Evolutionary conservation across 176 grass and related monocot genomes (phyloP).

Genomic region (Elaeis guineensis): DNA sequence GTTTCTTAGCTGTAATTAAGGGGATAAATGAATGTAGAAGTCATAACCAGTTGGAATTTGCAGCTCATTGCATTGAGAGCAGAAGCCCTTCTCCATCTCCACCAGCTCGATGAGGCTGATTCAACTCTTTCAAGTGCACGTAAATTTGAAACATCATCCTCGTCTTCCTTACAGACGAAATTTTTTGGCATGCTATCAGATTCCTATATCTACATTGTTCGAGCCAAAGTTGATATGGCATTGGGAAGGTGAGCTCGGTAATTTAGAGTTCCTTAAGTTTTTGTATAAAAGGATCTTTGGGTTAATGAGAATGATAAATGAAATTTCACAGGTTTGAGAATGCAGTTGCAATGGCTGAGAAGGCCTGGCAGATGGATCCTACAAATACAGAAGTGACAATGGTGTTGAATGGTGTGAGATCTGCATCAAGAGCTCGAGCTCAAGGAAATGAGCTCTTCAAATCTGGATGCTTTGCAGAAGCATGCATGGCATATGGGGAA

Average conservation of each 20-base stretch:
- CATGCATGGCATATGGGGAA: slow-evolving; percentile 81
- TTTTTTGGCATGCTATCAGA: slow-evolving; percentile 57
- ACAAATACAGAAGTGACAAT: slow-evolving; percentile 46
- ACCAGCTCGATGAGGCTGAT: slow-evolving; percentile 75
- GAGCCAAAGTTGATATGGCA: slow-evolving; percentile 83
- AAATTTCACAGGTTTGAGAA: slow-evolving; percentile 67
- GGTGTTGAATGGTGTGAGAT: slow-evolving; percentile 62
- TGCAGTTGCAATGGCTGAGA: slow-evolving; percentile 66
- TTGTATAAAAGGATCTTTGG: not conserved
- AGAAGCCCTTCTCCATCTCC: slow-evolving; percentile 75
- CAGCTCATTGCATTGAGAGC: slow-evolving; percentile 80
- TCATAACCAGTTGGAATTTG: not conserved
- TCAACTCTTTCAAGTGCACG: slow-evolving; percentile 42
- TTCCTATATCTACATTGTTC: slow-evolving; percentile 69
- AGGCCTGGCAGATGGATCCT: slow-evolving; percentile 60
- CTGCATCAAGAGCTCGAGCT: slow-evolving; percentile 66
- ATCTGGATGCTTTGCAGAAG: slow-evolving; percentile 72
- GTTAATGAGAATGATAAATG: slow-evolving; percentile 6
- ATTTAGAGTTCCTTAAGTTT: slow-evolving; percentile 5
- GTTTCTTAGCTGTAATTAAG: no score
- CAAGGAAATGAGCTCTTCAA: slow-evolving; percentile 87
- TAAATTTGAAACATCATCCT: slow-evolving; percentile 45
- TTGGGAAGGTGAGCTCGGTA: slow-evolving; percentile 58
- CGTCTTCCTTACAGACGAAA: slow-evolving; percentile 28
- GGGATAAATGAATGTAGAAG: slow-evolving; percentile 18